Conservation (phyloP, 2,329 filamentous ascomycete genomes). For the Cryphonectria japonica region DNA sequence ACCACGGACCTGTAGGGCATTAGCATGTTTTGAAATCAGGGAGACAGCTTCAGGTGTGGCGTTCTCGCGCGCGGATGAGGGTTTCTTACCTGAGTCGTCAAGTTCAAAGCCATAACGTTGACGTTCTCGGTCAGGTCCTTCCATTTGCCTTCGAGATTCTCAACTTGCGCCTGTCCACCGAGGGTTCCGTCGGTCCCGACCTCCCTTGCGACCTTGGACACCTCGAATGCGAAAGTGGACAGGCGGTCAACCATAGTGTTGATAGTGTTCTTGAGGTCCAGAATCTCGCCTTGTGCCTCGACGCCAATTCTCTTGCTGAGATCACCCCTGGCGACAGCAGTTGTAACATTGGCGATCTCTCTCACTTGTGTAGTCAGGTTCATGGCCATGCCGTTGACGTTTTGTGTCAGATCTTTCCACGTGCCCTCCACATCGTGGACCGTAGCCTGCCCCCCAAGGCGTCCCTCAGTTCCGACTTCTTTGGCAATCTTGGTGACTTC, state of each 20-base stretch:
- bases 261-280: constrained; percentile 95
- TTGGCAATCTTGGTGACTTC: constrained; percentile 96
- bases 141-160: constrained; percentile 97
- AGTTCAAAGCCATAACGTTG: constrained; percentile 74
- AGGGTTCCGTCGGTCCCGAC: constrained; percentile 95
- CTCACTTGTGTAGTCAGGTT: constrained; percentile 97
- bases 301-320: constrained; percentile 95
- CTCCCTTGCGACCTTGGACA: constrained; percentile 92
- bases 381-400: constrained; percentile 98
- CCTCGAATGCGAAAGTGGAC: constrained; percentile 93
- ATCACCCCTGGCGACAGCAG: constrained; percentile 91
- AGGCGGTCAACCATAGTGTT: constrained; percentile 99
- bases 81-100: constrained; percentile 62
- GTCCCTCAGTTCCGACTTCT: constrained; percentile 94
- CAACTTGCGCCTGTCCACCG: constrained; percentile 90
- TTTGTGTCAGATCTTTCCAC: constrained; percentile 93
- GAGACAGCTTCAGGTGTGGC: not conserved
- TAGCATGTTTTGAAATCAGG: not conserved
- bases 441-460: constrained; percentile 90
- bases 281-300: constrained; percentile 90
- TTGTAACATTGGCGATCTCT: constrained; percentile 96
- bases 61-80: not conserved
- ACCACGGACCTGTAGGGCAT: constrained; percentile 69
- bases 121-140: constrained; percentile 93
- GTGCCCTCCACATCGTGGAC: constrained; percentile 97